Base-by-base conservation (phyloP, 148 eudicot genomes). In the Camellia granthamiana region DNA sequence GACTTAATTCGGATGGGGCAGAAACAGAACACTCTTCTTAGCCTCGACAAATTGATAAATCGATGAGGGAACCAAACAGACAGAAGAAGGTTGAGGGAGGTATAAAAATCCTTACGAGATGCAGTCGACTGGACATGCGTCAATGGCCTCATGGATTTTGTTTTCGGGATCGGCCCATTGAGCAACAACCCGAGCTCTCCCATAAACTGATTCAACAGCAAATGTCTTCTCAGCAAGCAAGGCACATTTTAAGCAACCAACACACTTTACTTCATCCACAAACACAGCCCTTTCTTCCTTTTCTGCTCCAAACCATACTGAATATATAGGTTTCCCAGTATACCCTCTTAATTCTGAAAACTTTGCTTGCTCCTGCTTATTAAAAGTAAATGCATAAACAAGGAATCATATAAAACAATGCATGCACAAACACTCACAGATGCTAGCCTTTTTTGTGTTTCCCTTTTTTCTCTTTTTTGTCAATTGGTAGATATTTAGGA, bases 131-230 rank as follows among this genome's bases (percentile, higher is more conserved):
- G 98, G 98, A 76, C 98, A 95, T 16, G 94, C 86, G 19, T 86
- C 97, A 7, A 95, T 90, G 67, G 98, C 90, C 68, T 92, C 91
- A 14, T 90, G 94, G 73, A 95, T 91, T 71, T 88, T 87, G 79
- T 77, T 68, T 74, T 93, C 93, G 21, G 97, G 89, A 86, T 95
- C 98, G 79, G 97, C 98, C 98, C 98, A 95, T 72, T 95, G 98
- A 54, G 93, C 89, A 64, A 95, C 91, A 38, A 89, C 98, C 14
- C 98, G 86, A 38, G 98, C 98, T 79, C 98, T 90, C 43, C 98
- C 98, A 63, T 93, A 90, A 51, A 83, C 89, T 0, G 97, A 84
- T 79, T 95, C 98, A 41, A 95, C 78, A 41, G 97, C 98, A 63
- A 95, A 93, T 7, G 97, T 95, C 58, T 95, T 90, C 7, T 88